Base-by-base conservation (phyloP, 2,329 filamentous ascomycete species). In the Venturia asperata region DNA sequence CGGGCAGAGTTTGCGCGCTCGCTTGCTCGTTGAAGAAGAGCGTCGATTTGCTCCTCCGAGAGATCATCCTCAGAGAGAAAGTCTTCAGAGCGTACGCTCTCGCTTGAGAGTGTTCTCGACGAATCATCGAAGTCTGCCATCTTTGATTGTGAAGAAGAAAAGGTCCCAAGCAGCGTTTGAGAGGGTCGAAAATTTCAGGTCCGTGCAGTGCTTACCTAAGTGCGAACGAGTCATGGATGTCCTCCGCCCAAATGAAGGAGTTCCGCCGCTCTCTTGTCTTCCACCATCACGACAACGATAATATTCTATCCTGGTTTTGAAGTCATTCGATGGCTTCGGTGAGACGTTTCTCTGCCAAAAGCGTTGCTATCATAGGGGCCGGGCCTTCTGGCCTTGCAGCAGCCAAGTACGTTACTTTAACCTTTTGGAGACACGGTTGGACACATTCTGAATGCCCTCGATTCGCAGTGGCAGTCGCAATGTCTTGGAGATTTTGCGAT, bases 281-380 rank as follows among this genome's bases (percentile, higher is more conserved):
- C 5, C 42, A 11, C 37, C 60, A 45, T 45, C 42, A 1, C 6
- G 1, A 5, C 24, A 61, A 27, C 60, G 27, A 27, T 17, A 61
- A 17, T 43, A 27, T 21, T 30, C 39, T 10, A 41, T 41, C 39
- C 9, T 41, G 39, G 10, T 2, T 13, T 39, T 24, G 3, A 39
- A n/a, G 0, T n/a, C 4, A 17, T n/a, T 43, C 21, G 10, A 64
- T 64, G 63, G 64, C 76, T 75, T 69, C 77, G 78, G 43, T 83
- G 76, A 64, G 80, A 41, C 43, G 64, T 9, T 24, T 78, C 52
- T 72, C 71, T 64, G 81, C 89, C 61, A 81, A 81, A 67, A 83
- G 77, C 58, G 81, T 96, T 68, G 91, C 90, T 69, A 81, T 97
- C 67, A 85, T 97, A 69, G 92, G 92, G 27, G 92, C 89, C 11